Evolutionary conservation across 768 basidiomycete genomes (phyloP), one percentile per base, ranked within the genome.

Genomic region (Tricholoma sp.): DNA sequence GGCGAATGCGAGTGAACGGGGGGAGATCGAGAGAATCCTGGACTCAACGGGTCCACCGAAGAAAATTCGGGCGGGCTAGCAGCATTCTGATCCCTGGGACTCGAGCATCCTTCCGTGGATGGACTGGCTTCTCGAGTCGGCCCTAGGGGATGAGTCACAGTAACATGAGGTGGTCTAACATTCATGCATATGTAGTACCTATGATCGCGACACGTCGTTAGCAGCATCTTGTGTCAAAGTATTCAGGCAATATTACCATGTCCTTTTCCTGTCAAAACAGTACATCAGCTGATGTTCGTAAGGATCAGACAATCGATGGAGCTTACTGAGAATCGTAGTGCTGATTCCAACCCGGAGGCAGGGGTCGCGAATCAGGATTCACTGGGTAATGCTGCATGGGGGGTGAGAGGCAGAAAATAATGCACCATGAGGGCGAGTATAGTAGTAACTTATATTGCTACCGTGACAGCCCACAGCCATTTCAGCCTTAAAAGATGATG

Each of bases 321-420:
- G 50, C 63, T 58, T 45, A 65, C 63, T 51, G 53, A 18, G 55
- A 31, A 58, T 65, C 61, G 48, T 61, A 63, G 50, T 63, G 59
- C 29, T 63, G 56, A 33, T 54, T 57, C 63, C 61, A 65, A 12
- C 63, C 63, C 28, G 54, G 17, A 17, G 63, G 63, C 33, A 65
- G 50, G 5, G 61, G 59, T 29, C 61, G 51, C 18, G 42, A 41
- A 63, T 65, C 61, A 17, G 61, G 61, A 53, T 65, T 61, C 17
- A 59, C 54, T 15, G 50, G 56, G n/a, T 9, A 50, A 24, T 32
- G 39, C 61, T 32, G 39, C 61, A 61, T 54, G 4, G 24, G 24
- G 4, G 24, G 24, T 24, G 24, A 24, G 4, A 24, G 24, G 24
- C 1, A 24, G 24, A 24, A 24, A 24, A 24, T 1, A 24, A 24